A percentile compares a stretch with the other conserved stretches of the same genome.
Conservation (phyloP, 2,329 filamentous ascomycete species). For the Colletotrichum liriopes region DNA sequence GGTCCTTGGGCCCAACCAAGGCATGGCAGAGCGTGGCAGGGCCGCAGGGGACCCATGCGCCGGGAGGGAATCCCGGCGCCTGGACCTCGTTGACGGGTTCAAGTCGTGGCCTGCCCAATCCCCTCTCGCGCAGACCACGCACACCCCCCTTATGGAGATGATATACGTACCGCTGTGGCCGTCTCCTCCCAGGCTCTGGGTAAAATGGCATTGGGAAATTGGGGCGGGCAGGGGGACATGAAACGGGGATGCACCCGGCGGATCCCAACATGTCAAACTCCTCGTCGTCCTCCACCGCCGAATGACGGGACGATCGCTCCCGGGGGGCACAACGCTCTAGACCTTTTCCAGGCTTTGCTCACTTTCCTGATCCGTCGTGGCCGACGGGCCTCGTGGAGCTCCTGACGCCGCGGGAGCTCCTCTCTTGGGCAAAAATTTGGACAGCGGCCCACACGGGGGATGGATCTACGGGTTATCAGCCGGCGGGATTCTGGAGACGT, state of each 20-base stretch:
- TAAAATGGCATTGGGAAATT: constrained; percentile 20
- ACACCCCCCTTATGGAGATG: too few species aligned
- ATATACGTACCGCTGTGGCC: too few species aligned
- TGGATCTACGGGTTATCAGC: constrained; percentile 11
- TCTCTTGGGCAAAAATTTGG: constrained; percentile 10
- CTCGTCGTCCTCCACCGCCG: neutral
- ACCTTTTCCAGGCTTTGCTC: constrained; percentile 11
- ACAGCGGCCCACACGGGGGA: neutral
- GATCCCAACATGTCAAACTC: constrained; percentile 34
- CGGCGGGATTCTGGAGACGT: constrained; percentile 1
- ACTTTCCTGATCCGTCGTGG: neutral
- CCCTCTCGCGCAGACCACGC: neutral
- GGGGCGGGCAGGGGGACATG: neutral
- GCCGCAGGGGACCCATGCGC: constrained; percentile 15
- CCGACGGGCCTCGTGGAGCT: constrained; percentile 20
- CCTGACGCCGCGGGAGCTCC: constrained; percentile 11
- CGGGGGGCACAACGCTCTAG: constrained; percentile 27
- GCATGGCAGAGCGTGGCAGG: neutral
- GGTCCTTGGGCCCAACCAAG: constrained; percentile 23
- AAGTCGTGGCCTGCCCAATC: neutral
- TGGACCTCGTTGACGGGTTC: constrained; percentile 17
- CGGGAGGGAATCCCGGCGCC: constrained; percentile 30
- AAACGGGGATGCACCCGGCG: constrained; percentile 35
- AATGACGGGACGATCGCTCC: constrained; percentile 39
- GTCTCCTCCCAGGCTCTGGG: neutral